Base-by-base conservation (phyloP, 23 red algal species). In the Gracilaria caudata region DNA sequence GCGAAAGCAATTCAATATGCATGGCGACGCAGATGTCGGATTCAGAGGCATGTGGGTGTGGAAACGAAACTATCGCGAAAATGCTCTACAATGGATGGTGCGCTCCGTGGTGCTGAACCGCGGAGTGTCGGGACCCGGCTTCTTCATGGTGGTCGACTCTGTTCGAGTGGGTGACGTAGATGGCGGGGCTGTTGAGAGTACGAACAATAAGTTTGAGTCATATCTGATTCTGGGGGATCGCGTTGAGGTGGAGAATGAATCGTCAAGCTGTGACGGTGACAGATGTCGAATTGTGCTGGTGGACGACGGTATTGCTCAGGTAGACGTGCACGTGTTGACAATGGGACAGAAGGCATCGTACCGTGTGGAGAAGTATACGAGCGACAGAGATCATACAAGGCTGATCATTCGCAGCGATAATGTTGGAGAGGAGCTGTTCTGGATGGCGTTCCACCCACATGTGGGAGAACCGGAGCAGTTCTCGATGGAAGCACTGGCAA, bases 141-240 rank as follows among this genome's bases (percentile, higher is more conserved):
- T 47, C 49, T 58, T 89, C n/a, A 43, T 89, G 68, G 68, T 89
- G 1, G 85, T 79, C 4, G 85, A 89, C 73, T 64, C 43, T 11
- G 45, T 57, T 16, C 36, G 56, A 61, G 36, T 66, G 29, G n/a
- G n/a, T n/a, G n/a, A n/a, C n/a, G n/a, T n/a, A n/a, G n/a, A n/a
- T n/a, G n/a, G n/a, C 39, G 29, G 45, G 35, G 65, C 16, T n/a
- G 49, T 66, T 30, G 12, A n/a, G n/a, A n/a, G n/a, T 7, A 4
- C 19, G 3, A 61, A 83, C 13, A 28, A 87, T 37, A 63, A 20
- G 39, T 87, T 87, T 26, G 83, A 87, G 73, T 87, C 83, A 23
- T 87, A 87, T 46, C 21, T 87, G 2, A 57, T 57, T 17, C 66
- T 87, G 7, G 58, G 68, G 23, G 65, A 73, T 24, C 45, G 3